Percentiles rank a stretch among this genome's conserved stretches.
These are phyloP conservation scores for Reutealis trisperma DNA, from an alignment of 345 rosid genomes.

Conservation along the genomic window DNA sequence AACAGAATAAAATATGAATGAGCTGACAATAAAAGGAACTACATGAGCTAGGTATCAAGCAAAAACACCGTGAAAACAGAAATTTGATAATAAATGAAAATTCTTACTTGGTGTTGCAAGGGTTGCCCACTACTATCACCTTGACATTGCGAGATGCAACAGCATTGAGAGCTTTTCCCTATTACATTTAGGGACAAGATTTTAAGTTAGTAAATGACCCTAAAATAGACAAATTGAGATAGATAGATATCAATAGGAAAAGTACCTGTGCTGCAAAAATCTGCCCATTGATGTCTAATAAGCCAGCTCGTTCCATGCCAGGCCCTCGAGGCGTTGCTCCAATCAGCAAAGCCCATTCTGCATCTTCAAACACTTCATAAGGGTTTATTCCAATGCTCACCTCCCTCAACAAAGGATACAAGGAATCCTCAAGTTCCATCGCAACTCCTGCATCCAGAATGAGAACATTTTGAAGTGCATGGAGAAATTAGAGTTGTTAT, in stretches of 20 bases:
- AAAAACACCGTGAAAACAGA: not conserved
- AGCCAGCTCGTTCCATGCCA: conserved; percentile 91
- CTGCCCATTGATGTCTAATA: conserved; percentile 89
- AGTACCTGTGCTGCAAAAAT: conserved; percentile 86
- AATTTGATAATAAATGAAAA: conserved; percentile 3
- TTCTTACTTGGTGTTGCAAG: conserved; percentile 97
- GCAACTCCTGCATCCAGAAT: conserved; percentile 68
- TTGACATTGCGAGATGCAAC: conserved; percentile 85
- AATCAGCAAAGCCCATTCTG: conserved; percentile 92
- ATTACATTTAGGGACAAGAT: conserved; percentile 15
- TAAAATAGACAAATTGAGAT: not conserved
- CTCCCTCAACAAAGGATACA: conserved; percentile 91
- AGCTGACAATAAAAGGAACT: conserved; percentile 4
- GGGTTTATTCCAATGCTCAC: conserved; percentile 82
- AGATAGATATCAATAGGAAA: conserved; percentile 2
- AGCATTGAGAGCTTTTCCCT: conserved; percentile 94
- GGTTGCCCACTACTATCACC: conserved; percentile 96
- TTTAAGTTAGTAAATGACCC: not conserved
- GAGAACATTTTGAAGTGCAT: conserved; percentile 12
- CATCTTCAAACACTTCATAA: conserved; percentile 88
- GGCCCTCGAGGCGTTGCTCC: conserved; percentile 99
- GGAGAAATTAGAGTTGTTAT: not conserved
- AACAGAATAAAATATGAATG: conserved; percentile 1
- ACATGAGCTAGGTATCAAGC: not conserved
- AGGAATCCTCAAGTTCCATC: conserved; percentile 97